Conservation (phyloP, 1,139 yeast genomes). For the Candida sanyaensis region DNA sequence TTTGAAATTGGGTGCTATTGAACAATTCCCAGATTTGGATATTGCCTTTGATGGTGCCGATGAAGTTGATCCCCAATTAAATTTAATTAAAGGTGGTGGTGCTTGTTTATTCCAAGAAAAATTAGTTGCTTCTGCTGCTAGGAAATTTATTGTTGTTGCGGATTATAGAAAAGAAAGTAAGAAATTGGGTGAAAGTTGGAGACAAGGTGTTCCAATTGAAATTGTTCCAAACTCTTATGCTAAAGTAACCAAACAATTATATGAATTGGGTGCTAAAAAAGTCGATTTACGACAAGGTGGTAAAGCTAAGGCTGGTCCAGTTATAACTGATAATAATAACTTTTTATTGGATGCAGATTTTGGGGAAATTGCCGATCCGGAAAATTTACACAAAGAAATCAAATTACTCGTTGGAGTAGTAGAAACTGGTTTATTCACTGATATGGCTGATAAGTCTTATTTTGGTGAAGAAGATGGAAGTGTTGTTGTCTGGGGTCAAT, state of each 20-base stretch:
- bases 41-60: slow-evolving; percentile 99
- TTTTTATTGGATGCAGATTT: slow-evolving; percentile 93
- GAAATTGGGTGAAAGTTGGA: slow-evolving; percentile 78
- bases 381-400: slow-evolving; percentile 59
- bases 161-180: slow-evolving; percentile 80
- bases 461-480: slow-evolving; percentile 83
- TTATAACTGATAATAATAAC: slow-evolving; percentile 95
- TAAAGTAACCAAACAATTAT: slow-evolving; percentile 67
- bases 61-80: slow-evolving; percentile 80
- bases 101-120: slow-evolving; percentile 98
- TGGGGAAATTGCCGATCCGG: slow-evolving; percentile 70
- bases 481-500: slow-evolving; percentile 31
- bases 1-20: slow-evolving; percentile 74
- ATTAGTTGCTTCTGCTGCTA: slow-evolving; percentile 81
- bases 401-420: slow-evolving; percentile 90
- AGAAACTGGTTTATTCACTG: slow-evolving; percentile 88
- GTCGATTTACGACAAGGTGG: slow-evolving; percentile 84
- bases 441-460: slow-evolving; percentile 74
- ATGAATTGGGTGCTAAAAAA: slow-evolving; percentile 62
- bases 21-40: slow-evolving; percentile 77
- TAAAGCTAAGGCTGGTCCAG: slow-evolving; percentile 94
- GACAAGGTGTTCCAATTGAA: slow-evolving; percentile 92
- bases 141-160: slow-evolving; percentile 83
- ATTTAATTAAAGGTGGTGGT: slow-evolving; percentile 98
- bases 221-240: slow-evolving; percentile 88